Base-by-base conservation (phyloP, 176 grass and related monocot species). In the Triticum aestivum region DNA sequence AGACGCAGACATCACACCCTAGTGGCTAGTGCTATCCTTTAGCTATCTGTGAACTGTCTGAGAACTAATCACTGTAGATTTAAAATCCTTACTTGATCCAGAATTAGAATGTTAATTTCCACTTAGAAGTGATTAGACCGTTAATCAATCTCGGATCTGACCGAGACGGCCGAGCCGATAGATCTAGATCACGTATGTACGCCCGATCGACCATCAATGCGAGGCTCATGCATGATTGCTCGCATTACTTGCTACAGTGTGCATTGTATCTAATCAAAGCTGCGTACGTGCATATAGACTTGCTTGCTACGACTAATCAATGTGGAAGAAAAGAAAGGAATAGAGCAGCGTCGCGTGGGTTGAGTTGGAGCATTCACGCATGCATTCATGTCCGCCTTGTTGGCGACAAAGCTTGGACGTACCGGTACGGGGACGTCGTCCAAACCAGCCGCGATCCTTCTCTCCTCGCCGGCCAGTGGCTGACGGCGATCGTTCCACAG, bases 231-330 rank as follows among this genome's bases (percentile, higher is more conserved):
- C 23, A 75, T 47, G 5, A 17, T 75, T 51, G 72, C 42, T 18
- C 56, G 56, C 56, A 59, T 59, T 63, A 24, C 61, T 75, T 30
- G 72, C 72, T 51, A 75, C 44, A 75, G 44, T 51, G 7, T 75
- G 42, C 72, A 75, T 17, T 51, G 72, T 27, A 74, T 74, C 71
- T 74, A 45, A 73, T 73, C 18, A 69, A 37, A 32, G 62, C 62
- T 11, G 26, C 64, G 27, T 66, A 32, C 64, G 12, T 33, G 65
- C 65, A 66, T 66, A 64, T 66, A 14, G 64, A 66, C 45, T 49
- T 49, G 12, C 12, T 49, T 49, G 4, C 45, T 49, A 49, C 45
- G 51, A 6, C 15, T 54, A 66, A 15, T 66, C 30, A 33, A 68
- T 68, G 13, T 34, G 65, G 29, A 34, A 68, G 65, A 69, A 69